phyloP scores from a whole-genome alignment of 345 rosid species.

The Sonneratia caseolaris region DNA sequence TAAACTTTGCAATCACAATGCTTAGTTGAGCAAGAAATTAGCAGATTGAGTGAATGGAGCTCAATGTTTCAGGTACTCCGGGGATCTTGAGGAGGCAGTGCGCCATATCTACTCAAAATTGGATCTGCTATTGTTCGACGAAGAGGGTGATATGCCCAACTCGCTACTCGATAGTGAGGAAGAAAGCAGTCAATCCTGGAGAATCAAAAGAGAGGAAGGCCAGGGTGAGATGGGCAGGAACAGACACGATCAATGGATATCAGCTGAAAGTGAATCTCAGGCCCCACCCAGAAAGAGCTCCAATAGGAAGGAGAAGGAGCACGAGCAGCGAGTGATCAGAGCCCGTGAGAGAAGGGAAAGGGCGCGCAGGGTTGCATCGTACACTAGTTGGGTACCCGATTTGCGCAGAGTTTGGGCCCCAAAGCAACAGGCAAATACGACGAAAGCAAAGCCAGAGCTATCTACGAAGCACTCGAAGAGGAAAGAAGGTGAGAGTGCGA shows the following conservation, averaged over 20 bases:
- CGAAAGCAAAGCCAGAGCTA: constrained; percentile 23
- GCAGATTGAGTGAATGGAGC: constrained; percentile 5
- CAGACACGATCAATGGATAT: constrained; percentile 12
- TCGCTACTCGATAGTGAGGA: constrained; percentile 61
- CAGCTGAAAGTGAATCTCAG: constrained; percentile 25
- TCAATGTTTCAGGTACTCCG: constrained; percentile 44
- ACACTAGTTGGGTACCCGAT: constrained; percentile 80
- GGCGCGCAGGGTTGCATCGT: constrained; percentile 69
- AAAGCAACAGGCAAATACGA: constrained; percentile 30
- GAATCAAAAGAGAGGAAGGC: constrained; percentile 25
- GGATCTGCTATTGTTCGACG: constrained; percentile 61
- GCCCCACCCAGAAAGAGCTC: constrained; percentile 16
- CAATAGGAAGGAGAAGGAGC: constrained; percentile 23
- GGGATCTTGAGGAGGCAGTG: constrained; percentile 52
- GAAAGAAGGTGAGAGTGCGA: constrained; percentile 30
- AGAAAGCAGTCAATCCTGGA: constrained; percentile 55
- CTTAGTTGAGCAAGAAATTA: neutral
- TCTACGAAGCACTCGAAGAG: constrained; percentile 38
- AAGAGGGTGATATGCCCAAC: constrained; percentile 49
- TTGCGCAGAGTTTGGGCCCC: constrained; percentile 92
- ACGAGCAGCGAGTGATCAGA: constrained; percentile 36
- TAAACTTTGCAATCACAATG: neutral
- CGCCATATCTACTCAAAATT: constrained; percentile 51
- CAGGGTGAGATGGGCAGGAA: constrained; percentile 21
- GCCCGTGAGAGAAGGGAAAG: constrained; percentile 73